Evolutionary conservation across 257 asterid species (phyloP), one percentile per base, ranked within the genome.

Genomic region (Solanum boliviense): DNA sequence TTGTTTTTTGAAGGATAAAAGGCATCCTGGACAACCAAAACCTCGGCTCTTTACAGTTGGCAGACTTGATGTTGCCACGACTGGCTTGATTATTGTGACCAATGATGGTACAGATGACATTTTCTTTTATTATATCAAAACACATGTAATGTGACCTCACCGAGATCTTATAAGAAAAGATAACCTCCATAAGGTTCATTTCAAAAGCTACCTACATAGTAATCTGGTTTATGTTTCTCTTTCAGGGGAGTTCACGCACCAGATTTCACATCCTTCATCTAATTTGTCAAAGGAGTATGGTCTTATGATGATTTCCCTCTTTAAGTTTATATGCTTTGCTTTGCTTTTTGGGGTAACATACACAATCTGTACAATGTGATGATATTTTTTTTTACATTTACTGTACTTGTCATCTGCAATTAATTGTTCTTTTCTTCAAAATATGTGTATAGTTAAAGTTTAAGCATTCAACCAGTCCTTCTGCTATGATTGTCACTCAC

Each of bases 41-140:
- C 99, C 98, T 34, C 94, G 99, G 38, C 95, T 97, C 46, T 97
- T 96, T 88, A 97, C 99, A 23, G 99, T 96, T 90, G 99, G 99
- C 70, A 98, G 99, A 31, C 99, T 97, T 91, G 99, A 97, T 91
- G 99, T 97, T 90, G 94, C 93, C 89, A 97, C 99, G 21, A 93
- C 98, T 67, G 99, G 99, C 86, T 90, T 97, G 90, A 95, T 97
- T 86, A 90, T 97, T 85, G 98, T 97, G 93, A 95, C 99, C 89
- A 97, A 97, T 93, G 99, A 96, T 89, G 99, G 99, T 96, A 93
- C 83, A 48, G 23, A 39, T 86, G 82, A 67, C 65, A 71, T 74
- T 68, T 72, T 82, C 70, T 82, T 82, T 82, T 82, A 46, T 48
- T 18, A 48, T 82, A 48, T 29, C 86, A 46, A 15, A 48, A 41